Evolutionary conservation across 257 asterid genomes (phyloP).

Genomic region (Gentiana straminea): DNA sequence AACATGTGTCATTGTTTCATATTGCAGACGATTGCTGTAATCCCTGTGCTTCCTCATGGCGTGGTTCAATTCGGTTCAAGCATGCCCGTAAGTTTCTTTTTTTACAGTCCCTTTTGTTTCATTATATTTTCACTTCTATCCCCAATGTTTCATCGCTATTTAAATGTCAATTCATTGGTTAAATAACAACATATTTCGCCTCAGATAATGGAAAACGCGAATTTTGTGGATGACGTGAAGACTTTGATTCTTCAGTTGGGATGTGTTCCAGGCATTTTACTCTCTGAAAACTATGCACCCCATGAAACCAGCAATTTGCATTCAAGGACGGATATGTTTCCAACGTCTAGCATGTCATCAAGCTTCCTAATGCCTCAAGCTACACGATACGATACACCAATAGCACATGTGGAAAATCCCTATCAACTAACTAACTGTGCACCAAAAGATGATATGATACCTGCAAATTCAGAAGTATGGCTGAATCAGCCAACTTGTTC

Average conservation of each 20-base stretch:
- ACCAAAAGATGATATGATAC: slow-evolving; percentile 47
- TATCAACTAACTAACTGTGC: slow-evolving; percentile 24
- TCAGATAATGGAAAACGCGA: slow-evolving; percentile 65
- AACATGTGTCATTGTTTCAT: slow-evolving; percentile 1
- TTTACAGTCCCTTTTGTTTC: not conserved
- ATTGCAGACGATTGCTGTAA: slow-evolving; percentile 67
- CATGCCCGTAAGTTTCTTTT: slow-evolving; percentile 28
- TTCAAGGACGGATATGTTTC: slow-evolving; percentile 23
- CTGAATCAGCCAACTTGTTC: slow-evolving; percentile 28
- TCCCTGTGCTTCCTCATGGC: slow-evolving; percentile 91
- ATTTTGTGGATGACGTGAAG: slow-evolving; percentile 51
- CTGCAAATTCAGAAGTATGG: slow-evolving; percentile 48
- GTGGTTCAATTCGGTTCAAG: slow-evolving; percentile 84
- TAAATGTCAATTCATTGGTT: not conserved
- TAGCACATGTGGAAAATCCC: slow-evolving; percentile 11
- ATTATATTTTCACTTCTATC: not conserved
- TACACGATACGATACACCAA: slow-evolving; percentile 13
- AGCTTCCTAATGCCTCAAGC: slow-evolving; percentile 9
- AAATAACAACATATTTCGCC: slow-evolving; percentile 8
- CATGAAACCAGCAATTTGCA: not conserved
- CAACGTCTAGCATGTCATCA: slow-evolving; percentile 4
- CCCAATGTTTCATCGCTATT: not conserved
- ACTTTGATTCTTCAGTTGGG: slow-evolving; percentile 56
- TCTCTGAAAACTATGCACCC: slow-evolving; percentile 28
- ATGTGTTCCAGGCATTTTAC: slow-evolving; percentile 40